A percentile compares a stretch with the other conserved stretches of the same genome.
These are phyloP conservation scores for Coemansia aciculifera DNA, from an alignment of 192 early-diverging fungal genomes.

Conservation along the genomic window DNA sequence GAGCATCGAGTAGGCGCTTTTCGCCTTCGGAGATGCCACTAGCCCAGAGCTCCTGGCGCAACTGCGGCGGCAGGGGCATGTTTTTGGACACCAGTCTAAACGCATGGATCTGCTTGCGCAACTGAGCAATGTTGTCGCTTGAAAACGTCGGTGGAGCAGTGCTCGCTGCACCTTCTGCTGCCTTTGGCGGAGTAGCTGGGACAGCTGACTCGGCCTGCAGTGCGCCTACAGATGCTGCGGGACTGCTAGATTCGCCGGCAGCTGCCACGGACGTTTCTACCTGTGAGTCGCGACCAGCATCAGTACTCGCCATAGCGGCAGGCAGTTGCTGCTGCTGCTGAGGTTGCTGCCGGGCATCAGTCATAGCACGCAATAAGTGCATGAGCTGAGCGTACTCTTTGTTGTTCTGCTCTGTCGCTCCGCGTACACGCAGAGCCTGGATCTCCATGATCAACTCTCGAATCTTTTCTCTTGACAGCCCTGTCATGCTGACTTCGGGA, in stretches of 20 bases:
- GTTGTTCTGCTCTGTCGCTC: conserved; percentile 77
- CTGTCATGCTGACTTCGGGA: neutral
- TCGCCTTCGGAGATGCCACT: conserved; percentile 33
- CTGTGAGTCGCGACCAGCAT: neutral
- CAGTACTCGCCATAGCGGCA: neutral
- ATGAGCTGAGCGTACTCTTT: conserved; percentile 73
- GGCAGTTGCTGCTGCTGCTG: conserved; percentile 38
- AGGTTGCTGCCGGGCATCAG: conserved; percentile 46
- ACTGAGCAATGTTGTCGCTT: conserved; percentile 62
- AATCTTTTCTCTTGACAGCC: conserved; percentile 36
- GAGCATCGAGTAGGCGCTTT: conserved; percentile 47
- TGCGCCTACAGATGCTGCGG: conserved; percentile 12
- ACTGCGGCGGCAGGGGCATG: conserved; percentile 70
- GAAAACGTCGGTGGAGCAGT: conserved; percentile 45
- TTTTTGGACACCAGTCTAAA: conserved; percentile 81
- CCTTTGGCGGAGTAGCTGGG: conserved; percentile 12
- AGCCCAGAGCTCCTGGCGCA: conserved; percentile 72
- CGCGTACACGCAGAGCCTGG: conserved; percentile 60
- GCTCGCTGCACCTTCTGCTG: neutral
- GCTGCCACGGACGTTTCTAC: conserved; percentile 32
- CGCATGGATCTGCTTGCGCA: conserved; percentile 83
- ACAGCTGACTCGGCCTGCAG: conserved; percentile 8
- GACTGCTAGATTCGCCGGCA: conserved; percentile 17
- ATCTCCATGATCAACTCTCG: conserved; percentile 35
- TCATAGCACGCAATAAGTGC: conserved; percentile 50